A percentile compares a stretch with the other conserved stretches of the same genome.
phyloP scores from a whole-genome alignment of 2,329 filamentous ascomycete genomes.

The Pseudocercospora crystallina region DNA sequence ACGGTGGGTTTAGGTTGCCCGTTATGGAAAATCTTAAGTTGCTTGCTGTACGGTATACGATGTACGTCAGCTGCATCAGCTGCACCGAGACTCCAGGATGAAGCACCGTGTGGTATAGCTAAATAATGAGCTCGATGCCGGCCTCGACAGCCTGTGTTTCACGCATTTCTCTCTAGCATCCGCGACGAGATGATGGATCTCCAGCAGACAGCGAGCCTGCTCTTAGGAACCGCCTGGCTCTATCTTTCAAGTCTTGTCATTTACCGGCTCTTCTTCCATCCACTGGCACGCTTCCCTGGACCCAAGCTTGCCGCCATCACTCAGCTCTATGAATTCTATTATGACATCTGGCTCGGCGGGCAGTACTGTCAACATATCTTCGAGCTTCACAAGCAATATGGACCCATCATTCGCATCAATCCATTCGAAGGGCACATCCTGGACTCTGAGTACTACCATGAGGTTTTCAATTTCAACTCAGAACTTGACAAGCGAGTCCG shows the following conservation, averaged over 20 bases:
- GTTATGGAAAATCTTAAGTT: no score
- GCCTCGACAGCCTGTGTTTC: no score
- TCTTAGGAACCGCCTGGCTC: no score
- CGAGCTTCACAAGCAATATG: conserved; percentile 7
- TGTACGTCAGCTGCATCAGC: no score
- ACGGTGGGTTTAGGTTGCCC: no score
- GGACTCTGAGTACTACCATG: conserved; percentile 30
- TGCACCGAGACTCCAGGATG: no score
- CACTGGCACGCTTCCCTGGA: conserved; percentile 37
- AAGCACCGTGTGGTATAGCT: no score
- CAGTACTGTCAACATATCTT: conserved; percentile 1
- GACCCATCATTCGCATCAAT: conserved; percentile 11
- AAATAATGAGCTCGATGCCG: no score
- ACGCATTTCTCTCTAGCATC: no score
- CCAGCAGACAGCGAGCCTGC: no score
- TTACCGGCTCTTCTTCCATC: conserved; percentile 36
- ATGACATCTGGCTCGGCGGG: conserved; percentile 8
- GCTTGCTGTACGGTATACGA: no score
- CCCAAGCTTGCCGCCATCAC: conserved; percentile 37
- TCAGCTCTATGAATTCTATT: conserved; percentile 10
- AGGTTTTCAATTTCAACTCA: conserved; percentile 24
- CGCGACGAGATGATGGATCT: no score
- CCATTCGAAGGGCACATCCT: conserved; percentile 8
- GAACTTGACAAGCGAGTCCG: conserved; percentile 19
- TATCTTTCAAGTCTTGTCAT: neutral